phyloP scores from a whole-genome alignment of 2,329 filamentous ascomycete genomes.

The Talaromyces sp. region DNA sequence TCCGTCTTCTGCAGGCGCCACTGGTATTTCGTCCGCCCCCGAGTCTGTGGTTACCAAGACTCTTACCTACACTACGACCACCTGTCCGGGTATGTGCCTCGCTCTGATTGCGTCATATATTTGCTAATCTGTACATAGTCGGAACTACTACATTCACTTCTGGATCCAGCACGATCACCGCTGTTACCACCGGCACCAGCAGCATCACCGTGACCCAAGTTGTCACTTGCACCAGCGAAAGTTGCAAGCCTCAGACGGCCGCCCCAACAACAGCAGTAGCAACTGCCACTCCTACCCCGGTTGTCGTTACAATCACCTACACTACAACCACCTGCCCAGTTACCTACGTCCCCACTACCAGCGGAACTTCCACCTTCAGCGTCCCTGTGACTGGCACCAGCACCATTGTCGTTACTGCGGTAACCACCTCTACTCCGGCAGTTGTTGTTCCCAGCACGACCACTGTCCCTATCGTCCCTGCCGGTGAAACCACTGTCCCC shows the following conservation, averaged over 20 bases:
- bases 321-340: constrained; percentile 19
- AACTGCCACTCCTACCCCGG: constrained; percentile 12
- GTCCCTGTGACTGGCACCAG: constrained; percentile 18
- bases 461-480: not conserved
- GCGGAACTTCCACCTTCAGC: constrained; percentile 14
- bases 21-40: not conserved
- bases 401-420: constrained; percentile 18
- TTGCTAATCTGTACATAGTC: constrained; percentile 6
- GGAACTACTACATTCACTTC: constrained; percentile 16
- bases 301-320: constrained; percentile 13
- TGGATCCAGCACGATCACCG: constrained; percentile 17
- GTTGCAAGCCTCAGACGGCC: constrained; percentile 13
- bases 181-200: constrained; percentile 17
- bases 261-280: constrained; percentile 2
- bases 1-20: constrained; percentile 5
- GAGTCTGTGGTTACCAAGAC: constrained; percentile 17
- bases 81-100: constrained; percentile 16
- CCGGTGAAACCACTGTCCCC: not conserved
- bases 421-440: constrained; percentile 14
- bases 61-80: constrained; percentile 18
- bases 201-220: constrained; percentile 15
- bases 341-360: constrained; percentile 12
- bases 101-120: not conserved
- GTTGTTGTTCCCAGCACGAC: not conserved
- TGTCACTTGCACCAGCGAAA: constrained; percentile 18